Conservation (phyloP, 106 monocot species). For the Chionographis japonica region DNA sequence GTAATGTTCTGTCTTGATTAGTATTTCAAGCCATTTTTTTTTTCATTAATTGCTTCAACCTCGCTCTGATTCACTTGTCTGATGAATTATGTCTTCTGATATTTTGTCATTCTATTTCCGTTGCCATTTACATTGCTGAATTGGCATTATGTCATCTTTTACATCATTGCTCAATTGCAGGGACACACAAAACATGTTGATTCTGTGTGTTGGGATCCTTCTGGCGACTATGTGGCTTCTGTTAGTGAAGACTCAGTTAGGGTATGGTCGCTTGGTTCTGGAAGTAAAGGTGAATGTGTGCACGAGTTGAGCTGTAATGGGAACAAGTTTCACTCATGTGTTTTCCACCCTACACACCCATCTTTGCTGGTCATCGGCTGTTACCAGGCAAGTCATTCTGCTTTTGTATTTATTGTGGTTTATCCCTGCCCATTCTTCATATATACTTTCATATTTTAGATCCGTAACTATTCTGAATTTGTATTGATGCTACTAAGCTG, state of each 20-base stretch:
- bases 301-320: conserved; percentile 49
- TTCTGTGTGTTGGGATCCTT: conserved; percentile 58
- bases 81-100: too few relatives aligned
- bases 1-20: too few relatives aligned
- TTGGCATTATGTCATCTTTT: too few relatives aligned
- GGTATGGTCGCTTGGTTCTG: conserved; percentile 56
- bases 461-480: too few relatives aligned
- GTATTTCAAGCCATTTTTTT: too few relatives aligned
- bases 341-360: conserved; percentile 59
- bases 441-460: too few relatives aligned
- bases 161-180: conserved; percentile 13
- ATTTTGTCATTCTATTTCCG: too few relatives aligned
- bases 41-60: too few relatives aligned
- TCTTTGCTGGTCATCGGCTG: conserved; percentile 27
- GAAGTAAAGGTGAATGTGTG: conserved; percentile 37
- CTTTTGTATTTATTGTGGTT: neutral
- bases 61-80: too few relatives aligned
- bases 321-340: conserved; percentile 59
- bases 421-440: neutral
- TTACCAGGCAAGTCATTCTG: conserved; percentile 20
- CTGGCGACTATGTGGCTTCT: conserved; percentile 54
- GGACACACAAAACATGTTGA: conserved; percentile 48
- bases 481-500: too few relatives aligned
- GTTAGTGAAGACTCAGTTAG: conserved; percentile 68
- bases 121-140: too few relatives aligned